phyloP scores from a whole-genome alignment of 1,139 yeast genomes.

The Yamadazyma dushanensis region DNA sequence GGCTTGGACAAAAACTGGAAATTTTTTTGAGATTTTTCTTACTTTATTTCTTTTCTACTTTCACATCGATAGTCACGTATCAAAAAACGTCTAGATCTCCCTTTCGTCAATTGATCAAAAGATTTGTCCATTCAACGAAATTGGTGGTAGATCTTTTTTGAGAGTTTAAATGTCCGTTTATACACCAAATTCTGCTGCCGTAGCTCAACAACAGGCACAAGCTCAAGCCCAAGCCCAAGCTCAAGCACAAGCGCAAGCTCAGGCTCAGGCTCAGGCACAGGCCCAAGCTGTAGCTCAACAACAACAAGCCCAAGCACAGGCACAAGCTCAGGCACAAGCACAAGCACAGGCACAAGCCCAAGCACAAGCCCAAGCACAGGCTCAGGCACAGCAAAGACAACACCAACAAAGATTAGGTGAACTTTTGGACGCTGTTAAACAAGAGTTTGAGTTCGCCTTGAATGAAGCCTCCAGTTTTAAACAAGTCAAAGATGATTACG shows the following conservation, averaged over 20 bases:
- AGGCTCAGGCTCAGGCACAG: conserved; percentile 18
- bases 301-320: conserved; percentile 19
- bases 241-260: conserved; percentile 17
- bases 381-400: conserved; percentile 34
- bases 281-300: conserved; percentile 26
- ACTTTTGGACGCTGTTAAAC: conserved; percentile 86
- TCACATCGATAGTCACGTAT: conserved; percentile 1
- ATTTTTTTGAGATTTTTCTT: conserved; percentile 7
- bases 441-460: conserved; percentile 84
- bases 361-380: conserved; percentile 25
- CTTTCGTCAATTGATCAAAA: background rate
- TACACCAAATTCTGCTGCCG: conserved; percentile 33
- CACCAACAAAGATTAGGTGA: conserved; percentile 65
- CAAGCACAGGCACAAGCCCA: conserved; percentile 20
- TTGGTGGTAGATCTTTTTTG: background rate
- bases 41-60: conserved; percentile 2
- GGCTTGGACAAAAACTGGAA: conserved; percentile 5
- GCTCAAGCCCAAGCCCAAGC: conserved; percentile 19
- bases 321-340: conserved; percentile 16
- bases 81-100: background rate
- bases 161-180: conserved; percentile 34
- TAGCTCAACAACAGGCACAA: conserved; percentile 25
- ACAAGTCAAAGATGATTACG: conserved; percentile 92
- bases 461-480: conserved; percentile 86
- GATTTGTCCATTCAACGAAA: background rate